Evolutionary conservation across 352 stramenopile genomes (phyloP).

Genomic region (Phytopythium montanum): DNA sequence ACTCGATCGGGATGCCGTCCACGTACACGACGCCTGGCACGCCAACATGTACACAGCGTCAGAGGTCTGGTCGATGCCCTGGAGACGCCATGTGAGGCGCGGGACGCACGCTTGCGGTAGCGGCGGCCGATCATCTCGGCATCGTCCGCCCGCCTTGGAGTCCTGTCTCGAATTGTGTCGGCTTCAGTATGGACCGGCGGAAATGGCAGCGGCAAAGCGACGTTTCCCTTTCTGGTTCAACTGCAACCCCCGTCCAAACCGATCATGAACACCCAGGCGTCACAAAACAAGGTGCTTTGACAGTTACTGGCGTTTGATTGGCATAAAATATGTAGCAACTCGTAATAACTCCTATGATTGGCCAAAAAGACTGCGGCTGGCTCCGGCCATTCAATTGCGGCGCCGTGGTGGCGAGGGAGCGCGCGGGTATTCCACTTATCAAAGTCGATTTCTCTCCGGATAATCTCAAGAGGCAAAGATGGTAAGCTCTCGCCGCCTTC

Average conservation of each 20-base stretch:
- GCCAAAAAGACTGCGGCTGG: slow-evolving; percentile 29
- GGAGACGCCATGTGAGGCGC: not conserved
- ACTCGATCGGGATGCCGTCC: slow-evolving; percentile 72
- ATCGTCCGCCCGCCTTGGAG: not conserved
- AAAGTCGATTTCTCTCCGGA: slow-evolving; percentile 77
- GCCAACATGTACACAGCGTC: not conserved
- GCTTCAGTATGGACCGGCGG: not conserved
- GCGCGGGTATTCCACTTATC: slow-evolving; percentile 40
- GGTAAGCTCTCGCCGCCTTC: slow-evolving; percentile 25
- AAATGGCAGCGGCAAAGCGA: not conserved
- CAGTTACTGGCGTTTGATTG: slow-evolving; percentile 7
- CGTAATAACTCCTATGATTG: slow-evolving; percentile 18
- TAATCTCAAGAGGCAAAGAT: slow-evolving; percentile 71
- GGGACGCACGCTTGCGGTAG: slow-evolving; percentile 49
- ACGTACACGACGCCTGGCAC: slow-evolving; percentile 59
- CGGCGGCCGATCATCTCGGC: slow-evolving; percentile 46
- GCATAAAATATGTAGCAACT: slow-evolving; percentile 12
- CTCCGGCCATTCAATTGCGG: slow-evolving; percentile 55
- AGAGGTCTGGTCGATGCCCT: too few relatives aligned
- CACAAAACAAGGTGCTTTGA: slow-evolving; percentile 3
- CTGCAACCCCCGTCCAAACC: slow-evolving; percentile 8
- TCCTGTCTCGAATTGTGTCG: not conserved
- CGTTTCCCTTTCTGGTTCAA: slow-evolving; percentile 8
- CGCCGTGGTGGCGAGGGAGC: slow-evolving; percentile 14
- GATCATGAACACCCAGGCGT: not conserved